Conservation (phyloP, 1,284 basidiomycete genomes). For the Cutaneotrichosporon sp. region DNA sequence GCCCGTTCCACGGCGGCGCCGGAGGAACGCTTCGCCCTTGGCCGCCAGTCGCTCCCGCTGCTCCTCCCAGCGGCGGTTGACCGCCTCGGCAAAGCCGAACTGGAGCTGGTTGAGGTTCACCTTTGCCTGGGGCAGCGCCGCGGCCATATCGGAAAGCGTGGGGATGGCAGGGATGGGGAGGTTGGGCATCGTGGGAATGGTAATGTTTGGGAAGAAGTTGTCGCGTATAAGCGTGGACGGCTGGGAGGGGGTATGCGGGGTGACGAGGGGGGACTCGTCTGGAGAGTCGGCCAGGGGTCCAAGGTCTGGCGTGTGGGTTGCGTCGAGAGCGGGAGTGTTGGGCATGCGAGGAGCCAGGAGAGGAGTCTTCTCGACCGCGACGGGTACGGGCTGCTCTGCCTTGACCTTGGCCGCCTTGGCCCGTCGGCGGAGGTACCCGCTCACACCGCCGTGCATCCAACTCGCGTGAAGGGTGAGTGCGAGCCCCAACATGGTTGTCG, state of each 20-base stretch:
- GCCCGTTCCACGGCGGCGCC: conserved; percentile 3
- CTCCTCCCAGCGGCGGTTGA: conserved; percentile 36
- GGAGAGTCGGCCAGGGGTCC: conserved; percentile 20
- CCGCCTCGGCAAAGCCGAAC: conserved; percentile 34
- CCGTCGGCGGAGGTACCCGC: conserved; percentile 53
- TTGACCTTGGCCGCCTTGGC: conserved; percentile 2
- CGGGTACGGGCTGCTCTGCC: neutral
- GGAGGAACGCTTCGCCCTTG: neutral
- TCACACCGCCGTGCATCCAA: conserved; percentile 58
- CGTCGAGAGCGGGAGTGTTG: neutral
- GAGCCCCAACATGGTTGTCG: conserved; percentile 48
- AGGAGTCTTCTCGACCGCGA: neutral
- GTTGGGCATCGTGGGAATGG: conserved; percentile 17
- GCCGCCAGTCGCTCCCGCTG: conserved; percentile 29
- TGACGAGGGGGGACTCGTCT: conserved; percentile 41
- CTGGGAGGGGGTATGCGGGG: conserved; percentile 36
- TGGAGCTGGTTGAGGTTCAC: conserved; percentile 14
- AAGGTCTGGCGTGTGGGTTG: conserved; percentile 1
- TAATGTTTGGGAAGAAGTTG: conserved; percentile 23
- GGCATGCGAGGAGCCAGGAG: neutral
- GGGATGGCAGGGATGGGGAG: conserved; percentile 21
- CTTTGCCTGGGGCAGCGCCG: conserved; percentile 19
- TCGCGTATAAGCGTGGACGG: conserved; percentile 24
- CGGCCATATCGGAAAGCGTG: conserved; percentile 17
- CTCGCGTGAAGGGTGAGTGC: conserved; percentile 55